Percentiles rank a stretch among this genome's conserved stretches.
phyloP scores from a whole-genome alignment of 305 asterid genomes.

The Fraxinus sp. region DNA sequence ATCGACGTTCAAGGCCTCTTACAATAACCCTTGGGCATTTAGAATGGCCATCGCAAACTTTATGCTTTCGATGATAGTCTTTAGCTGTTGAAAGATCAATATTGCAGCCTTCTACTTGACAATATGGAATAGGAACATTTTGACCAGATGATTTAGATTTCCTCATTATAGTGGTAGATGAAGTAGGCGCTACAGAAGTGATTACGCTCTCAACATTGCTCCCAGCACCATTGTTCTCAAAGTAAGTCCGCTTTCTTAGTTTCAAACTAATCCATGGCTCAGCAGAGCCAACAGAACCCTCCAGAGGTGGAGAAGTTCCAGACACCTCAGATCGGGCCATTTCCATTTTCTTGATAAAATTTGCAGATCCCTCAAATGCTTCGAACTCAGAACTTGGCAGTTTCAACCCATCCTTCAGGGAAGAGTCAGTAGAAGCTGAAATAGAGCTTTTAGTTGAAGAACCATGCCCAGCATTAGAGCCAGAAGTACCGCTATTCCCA shows the following conservation, averaged over 20 bases:
- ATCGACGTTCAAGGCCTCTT: conserved; percentile 66
- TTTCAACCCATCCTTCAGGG: conserved; percentile 44
- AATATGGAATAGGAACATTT: conserved; percentile 41
- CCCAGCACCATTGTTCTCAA: conserved; percentile 47
- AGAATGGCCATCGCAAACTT: conserved; percentile 73
- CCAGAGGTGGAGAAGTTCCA: conserved; percentile 45
- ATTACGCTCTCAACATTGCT: conserved; percentile 45
- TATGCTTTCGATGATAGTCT: conserved; percentile 79
- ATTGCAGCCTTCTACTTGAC: conserved; percentile 82
- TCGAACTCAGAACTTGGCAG: conserved; percentile 28
- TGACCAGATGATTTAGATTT: conserved; percentile 46
- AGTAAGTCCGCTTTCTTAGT: conserved; percentile 80
- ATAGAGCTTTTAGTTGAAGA: conserved; percentile 74
- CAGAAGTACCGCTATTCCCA: conserved; percentile 51
- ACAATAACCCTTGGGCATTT: conserved; percentile 64
- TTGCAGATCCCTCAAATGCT: conserved; percentile 31
- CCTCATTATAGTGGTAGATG: conserved; percentile 43
- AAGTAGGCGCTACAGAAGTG: conserved; percentile 36
- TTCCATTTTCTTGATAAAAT: conserved; percentile 36
- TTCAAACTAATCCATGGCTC: conserved; percentile 69
- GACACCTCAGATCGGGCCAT: conserved; percentile 36
- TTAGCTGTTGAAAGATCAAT: conserved; percentile 74
- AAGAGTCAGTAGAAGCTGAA: conserved; percentile 70
- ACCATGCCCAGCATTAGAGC: conserved; percentile 58
- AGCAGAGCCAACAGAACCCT: conserved; percentile 51